Evolutionary conservation across 805 yeast species (phyloP), one percentile per base, ranked within the genome.

Genomic region (Hermanozyma aechmeae): DNA sequence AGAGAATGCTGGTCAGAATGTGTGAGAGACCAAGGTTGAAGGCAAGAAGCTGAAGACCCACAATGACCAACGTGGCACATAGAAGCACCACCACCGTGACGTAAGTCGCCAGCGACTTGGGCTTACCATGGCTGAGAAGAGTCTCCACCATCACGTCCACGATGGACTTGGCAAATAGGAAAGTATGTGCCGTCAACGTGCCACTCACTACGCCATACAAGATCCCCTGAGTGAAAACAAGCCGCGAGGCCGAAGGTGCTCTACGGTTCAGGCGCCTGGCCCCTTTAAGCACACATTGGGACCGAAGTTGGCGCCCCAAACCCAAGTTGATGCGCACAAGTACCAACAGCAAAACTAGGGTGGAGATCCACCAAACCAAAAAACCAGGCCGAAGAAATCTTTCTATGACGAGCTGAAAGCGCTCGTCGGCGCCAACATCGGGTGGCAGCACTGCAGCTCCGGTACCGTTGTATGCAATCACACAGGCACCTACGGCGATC

Each of bases 111-210:
- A 53, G 35, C 24, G 46, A 44, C 24, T 28, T 47, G 34, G 34
- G 43, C 27, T 37, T 48, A 8, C 33, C 27, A 5, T 34, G 28
- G 41, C 47, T 37, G 39, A 51, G 23, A 58, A 55, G 18, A 64
- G 69, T 34, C 56, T 62, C 56, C 2, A 79, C 50, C 2, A 79
- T 44, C 9, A 82, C 71, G 43, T 82, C 93, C 13, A 85, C 80
- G 0, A 82, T 70, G 1, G 86, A 73, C 52, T 85, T 85, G n/a
- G 95, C 95, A 53, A 84, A 66, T 33, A 86, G 62, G 28, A 86
- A 65, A 2, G 95, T 81, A 48, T 83, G 93, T 0, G 95, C 95
- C 1, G 94, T 80, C 26, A 85, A 58, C 0, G 77, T 71, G 2
- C 95, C 95, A 26, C 85, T 73, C 4, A 75, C 58, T 13, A 73